Percentiles rank a stretch among this genome's conserved stretches.
Conservation (phyloP, 208 protist species). For the Leishmania aethiopica region DNA sequence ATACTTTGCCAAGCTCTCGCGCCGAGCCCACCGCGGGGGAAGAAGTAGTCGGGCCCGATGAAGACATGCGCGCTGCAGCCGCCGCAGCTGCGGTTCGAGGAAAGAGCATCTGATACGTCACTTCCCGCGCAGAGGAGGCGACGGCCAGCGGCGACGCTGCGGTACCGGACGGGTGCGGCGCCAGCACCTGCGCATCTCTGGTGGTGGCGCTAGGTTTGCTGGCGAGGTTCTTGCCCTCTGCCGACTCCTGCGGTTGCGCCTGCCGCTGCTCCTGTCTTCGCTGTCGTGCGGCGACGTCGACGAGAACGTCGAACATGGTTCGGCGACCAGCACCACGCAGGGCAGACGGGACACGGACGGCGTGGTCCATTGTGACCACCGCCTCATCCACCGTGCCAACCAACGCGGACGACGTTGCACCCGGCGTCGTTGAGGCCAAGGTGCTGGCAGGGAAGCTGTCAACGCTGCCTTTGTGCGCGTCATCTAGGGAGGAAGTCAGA, state of each 20-base stretch:
- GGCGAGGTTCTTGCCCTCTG: background rate
- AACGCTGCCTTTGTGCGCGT: background rate
- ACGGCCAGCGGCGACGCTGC: background rate
- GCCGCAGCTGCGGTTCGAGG: background rate
- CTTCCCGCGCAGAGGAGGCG: slow-evolving; percentile 6
- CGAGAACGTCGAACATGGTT: slow-evolving; percentile 77
- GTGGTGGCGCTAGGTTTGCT: background rate
- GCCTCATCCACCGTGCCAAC: slow-evolving; percentile 13
- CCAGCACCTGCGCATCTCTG: background rate
- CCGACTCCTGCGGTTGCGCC: background rate
- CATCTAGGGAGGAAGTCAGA: background rate
- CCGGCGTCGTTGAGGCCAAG: background rate
- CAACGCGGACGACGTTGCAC: background rate
- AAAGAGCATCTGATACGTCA: slow-evolving; percentile 25
- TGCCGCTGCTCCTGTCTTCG: background rate
- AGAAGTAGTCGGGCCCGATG: background rate
- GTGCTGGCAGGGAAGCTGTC: slow-evolving; percentile 7
- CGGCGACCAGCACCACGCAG: slow-evolving; percentile 60
- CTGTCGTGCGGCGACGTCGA: slow-evolving; percentile 12
- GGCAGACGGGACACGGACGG: slow-evolving; percentile 57
- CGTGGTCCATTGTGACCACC: slow-evolving; percentile 59
- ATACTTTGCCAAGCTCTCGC: background rate
- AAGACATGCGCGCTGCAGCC: background rate
- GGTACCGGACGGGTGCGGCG: background rate
- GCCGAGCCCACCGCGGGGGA: background rate